Base-by-base conservation (phyloP, 768 basidiomycete genomes). In the Suillus bovinus region DNA sequence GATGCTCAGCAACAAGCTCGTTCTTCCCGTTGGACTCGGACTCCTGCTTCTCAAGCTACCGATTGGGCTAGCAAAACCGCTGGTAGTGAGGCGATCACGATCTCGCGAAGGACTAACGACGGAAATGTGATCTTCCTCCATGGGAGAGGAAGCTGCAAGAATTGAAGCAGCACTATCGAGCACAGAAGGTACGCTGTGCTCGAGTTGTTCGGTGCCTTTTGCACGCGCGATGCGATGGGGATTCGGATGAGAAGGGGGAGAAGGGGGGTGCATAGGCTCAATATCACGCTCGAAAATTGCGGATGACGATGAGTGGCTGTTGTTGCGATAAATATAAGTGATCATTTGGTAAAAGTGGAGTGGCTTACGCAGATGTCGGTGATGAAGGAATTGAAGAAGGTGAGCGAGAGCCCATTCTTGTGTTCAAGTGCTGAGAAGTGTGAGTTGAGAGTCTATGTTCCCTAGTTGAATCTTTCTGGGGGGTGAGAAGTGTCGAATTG, bases 251-350 rank as follows among this genome's bases (percentile, higher is more conserved):
- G 74, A 57, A 50, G 61, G 75, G 63, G 69, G 82, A 38, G 76
- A 82, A 67, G 72, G 69, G 0, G 73, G 71, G 6, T 70, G 68
- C 1, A 76, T 59, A 17, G 88, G 88, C 67, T 94, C 93, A 65
- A 96, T 93, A 72, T 96, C 93, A 39, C 93, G 86, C 75, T 96
- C 93, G 63, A 96, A 96, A 61, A 95, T 96, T 41, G 93, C 93
- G 1, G 92, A 94, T 0, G 91, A 91, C 0, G 91, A 91, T 0
- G 91, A 94, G 68, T 91, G 85, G 1, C 68, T 65, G 58, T 63
- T 42, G 34, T 50, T 20, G 13, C 14, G 24, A 60, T 38, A 52
- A 63, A 31, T 2, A 59, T 17, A 54, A 49, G 34, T 66, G 16
- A 70, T 63, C 41, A 47, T 22, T 29, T 42, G 31, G 46, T 60